Base-by-base conservation (phyloP, 805 yeast species). In the Lipomyces lipofer region DNA sequence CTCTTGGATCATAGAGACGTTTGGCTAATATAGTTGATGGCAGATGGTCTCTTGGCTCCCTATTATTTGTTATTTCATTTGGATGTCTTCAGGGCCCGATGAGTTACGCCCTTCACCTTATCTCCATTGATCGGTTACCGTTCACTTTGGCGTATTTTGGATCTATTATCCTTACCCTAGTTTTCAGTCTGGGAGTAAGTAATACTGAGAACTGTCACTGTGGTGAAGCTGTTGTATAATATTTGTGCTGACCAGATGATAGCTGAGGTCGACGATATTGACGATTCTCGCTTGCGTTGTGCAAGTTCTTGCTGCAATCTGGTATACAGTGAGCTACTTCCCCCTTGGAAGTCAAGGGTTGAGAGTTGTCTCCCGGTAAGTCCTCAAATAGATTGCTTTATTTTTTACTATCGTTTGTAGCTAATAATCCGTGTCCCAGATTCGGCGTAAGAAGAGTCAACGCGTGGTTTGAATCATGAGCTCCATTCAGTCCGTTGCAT, bases 51-150 rank as follows among this genome's bases (percentile, higher is more conserved):
- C 74, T 92, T 71, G 99, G 98, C 0, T 86, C 96, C 1, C 67
- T 94, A 12, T 71, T 94, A 43, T 92, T 94, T 71, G 88, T 94
- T 17, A 67, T 88, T 4, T 88, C 96, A 32, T 94, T 94, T 72
- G 97, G 96, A 1, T 81, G 89, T 17, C 73, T 92, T 21, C 97
- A 90, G 73, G 99, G 99, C 0, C 97, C 97, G 0, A 76, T 82
- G n/a, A 83, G 84, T 32, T 94, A 89, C 68, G 58, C 82, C 39
- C 74, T 75, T 45, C 98, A 92, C 68, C 76, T 94, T 58, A 69
- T 86, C 4, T 84, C 96, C 2, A 78, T 79, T 33, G 86, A 83
- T 47, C 78, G 99, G 62, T 73, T 92, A 43, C 83, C 91, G 42
- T 92, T 94, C 69, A 84, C 96, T 0, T 61, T 78, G 9, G 82